Evolutionary conservation across 176 grass and related monocot species (phyloP).

Genomic region (Saccharum officinarum): DNA sequence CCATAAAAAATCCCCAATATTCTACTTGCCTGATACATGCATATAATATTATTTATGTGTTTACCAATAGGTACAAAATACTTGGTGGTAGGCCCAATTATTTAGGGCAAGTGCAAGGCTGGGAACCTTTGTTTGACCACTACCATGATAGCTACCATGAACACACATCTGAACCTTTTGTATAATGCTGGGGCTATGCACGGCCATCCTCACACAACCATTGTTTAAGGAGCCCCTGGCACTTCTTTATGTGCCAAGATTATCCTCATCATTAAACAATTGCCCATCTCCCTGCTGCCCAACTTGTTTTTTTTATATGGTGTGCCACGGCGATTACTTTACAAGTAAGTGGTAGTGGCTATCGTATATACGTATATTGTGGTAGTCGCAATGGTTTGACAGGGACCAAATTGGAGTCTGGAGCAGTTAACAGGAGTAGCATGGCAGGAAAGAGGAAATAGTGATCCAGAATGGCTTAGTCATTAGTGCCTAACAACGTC

Average conservation of each 20-base stretch:
- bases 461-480: constrained; percentile 30
- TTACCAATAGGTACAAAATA: constrained; percentile 46
- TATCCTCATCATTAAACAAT: constrained; percentile 39
- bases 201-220: constrained; percentile 27
- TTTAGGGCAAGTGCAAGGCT: constrained; percentile 44
- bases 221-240: constrained; percentile 25
- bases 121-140: constrained; percentile 57
- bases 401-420: constrained; percentile 21
- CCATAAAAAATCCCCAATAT: constrained; percentile 12
- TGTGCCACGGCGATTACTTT: constrained; percentile 37
- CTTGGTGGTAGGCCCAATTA: constrained; percentile 33
- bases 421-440: constrained; percentile 31
- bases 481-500: constrained; percentile 27
- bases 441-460: constrained; percentile 28
- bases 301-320: constrained; percentile 41
- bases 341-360: constrained; percentile 43
- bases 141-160: constrained; percentile 42
- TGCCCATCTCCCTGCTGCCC: constrained; percentile 4
- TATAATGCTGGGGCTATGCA: constrained; percentile 29
- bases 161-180: constrained; percentile 29
- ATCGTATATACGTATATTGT: constrained; percentile 41
- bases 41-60: constrained; percentile 29
- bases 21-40: constrained; percentile 36
- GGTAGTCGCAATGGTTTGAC: constrained; percentile 32
- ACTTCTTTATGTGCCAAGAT: constrained; percentile 29